Evolutionary conservation across 352 stramenopile genomes (phyloP), one percentile per base, ranked within the genome.

Genomic region (Phytophthora litchii): DNA sequence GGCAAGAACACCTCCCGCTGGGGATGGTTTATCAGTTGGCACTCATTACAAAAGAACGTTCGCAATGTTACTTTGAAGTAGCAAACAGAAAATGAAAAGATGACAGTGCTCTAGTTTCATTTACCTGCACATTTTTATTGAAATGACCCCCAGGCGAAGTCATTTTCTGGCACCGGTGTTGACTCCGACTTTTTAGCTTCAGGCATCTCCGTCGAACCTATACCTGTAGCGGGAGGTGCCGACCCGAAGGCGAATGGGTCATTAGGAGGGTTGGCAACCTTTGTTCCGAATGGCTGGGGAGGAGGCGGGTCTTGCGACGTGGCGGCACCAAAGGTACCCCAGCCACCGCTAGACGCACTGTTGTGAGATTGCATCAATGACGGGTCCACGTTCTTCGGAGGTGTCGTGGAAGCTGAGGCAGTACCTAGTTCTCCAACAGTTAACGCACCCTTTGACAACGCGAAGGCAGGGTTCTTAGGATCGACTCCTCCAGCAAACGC

Each of bases 371-470:
- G 59, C 17, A 61, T 45, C 27, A 51, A 43, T 20, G 47, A 51
- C 7, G 47, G 58, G 8, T 64, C 40, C 29, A 31, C 43, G 34
- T 43, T 61, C 25, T 74, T 70, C 16, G 60, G 54, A 42, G 49
- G 60, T 25, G 52, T 68, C 34, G 52, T 65, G 8, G 54, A 55
- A 14, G 55, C 49, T 19, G 60, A 66, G 9, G 19, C 32, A 8
- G 59, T 62, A 9, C 45, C 54, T 11, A 74, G 47, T 29, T 74
- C 66, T 35, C 66, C 66, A 8, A 74, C 66, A 14, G 66, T 74
- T 10, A 74, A 35, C 11, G 60, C 66, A 38, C 66, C 66, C 40
- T 74, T 74, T 4, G 60, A 74, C 38, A 71, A 16, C 3, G 60
- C 66, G 46, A 74, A 74, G 1, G 50, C 45, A n/a, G 60, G 45